A percentile compares a stretch with the other conserved stretches of the same genome.
Evolutionary conservation across 1,284 basidiomycete genomes (phyloP).

Genomic region (Ustilago vetiveriae): DNA sequence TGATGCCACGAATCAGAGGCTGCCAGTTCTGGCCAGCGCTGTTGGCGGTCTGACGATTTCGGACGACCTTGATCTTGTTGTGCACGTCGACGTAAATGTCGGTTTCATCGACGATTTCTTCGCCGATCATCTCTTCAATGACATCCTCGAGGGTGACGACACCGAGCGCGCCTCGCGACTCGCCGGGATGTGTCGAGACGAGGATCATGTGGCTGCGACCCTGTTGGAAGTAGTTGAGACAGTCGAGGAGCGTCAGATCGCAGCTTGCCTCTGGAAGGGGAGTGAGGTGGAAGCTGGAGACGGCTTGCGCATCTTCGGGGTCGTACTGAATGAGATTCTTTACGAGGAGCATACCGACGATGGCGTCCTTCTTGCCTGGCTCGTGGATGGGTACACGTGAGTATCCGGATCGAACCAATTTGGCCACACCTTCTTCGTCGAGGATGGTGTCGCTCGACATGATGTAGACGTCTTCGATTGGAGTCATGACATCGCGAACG

Average conservation of each 20-base stretch:
- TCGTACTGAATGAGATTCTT: constrained; percentile 87
- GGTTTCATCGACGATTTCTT: constrained; percentile 66
- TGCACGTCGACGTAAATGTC: constrained; percentile 65
- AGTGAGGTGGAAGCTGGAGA: constrained; percentile 71
- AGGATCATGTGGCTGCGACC: constrained; percentile 91
- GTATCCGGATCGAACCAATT: constrained; percentile 75
- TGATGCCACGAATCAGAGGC: constrained; percentile 65
- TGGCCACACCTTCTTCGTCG: constrained; percentile 80
- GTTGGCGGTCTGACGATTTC: constrained; percentile 28
- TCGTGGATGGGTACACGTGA: constrained; percentile 92
- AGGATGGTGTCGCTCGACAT: constrained; percentile 80
- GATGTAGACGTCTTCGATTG: constrained; percentile 78
- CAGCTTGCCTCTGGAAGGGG: constrained; percentile 91
- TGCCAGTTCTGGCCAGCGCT: constrained; percentile 53
- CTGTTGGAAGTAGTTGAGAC: constrained; percentile 76
- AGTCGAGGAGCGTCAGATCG: constrained; percentile 75
- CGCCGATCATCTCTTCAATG: constrained; percentile 72
- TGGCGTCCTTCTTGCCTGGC: constrained; percentile 77
- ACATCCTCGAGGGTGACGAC: constrained; percentile 70
- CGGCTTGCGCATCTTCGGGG: constrained; percentile 79
- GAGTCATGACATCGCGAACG: constrained; percentile 75
- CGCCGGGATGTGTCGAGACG: constrained; percentile 83
- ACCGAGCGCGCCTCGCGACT: constrained; percentile 76
- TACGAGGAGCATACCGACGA: constrained; percentile 82
- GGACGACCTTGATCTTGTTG: constrained; percentile 61